Percentiles rank a stretch among this genome's conserved stretches.
phyloP scores from a whole-genome alignment of 148 eudicot genomes.

The Polygonum maritimum region DNA sequence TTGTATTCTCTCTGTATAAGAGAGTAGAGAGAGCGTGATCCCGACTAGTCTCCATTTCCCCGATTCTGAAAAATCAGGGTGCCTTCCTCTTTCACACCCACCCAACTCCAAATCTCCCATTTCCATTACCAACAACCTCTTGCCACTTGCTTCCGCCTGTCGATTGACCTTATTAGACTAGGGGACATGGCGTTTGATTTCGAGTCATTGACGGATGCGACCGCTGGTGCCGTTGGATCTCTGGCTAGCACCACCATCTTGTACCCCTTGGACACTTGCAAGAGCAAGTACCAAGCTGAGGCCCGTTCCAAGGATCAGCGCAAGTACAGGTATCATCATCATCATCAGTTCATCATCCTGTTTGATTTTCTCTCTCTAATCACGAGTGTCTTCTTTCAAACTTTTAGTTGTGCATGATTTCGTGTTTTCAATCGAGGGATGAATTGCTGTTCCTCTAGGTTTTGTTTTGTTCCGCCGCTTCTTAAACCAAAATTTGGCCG shows the following conservation, averaged over 20 bases:
- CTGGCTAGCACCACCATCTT: slow-evolving; percentile 75
- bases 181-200: slow-evolving; percentile 52
- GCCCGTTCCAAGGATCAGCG: slow-evolving; percentile 42
- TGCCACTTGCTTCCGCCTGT: no score
- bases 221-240: slow-evolving; percentile 87
- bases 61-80: not conserved
- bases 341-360: no score
- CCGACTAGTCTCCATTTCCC: not conserved
- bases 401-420: not conserved
- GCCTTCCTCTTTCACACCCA: not conserved
- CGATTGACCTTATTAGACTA: not conserved
- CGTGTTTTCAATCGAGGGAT: not conserved
- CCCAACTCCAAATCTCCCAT: not conserved
- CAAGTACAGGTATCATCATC: slow-evolving; percentile 51
- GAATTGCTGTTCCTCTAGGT: not conserved
- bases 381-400: not conserved
- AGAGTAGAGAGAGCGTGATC: slow-evolving; percentile 1
- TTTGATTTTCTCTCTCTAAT: not conserved
- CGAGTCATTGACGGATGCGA: slow-evolving; percentile 81
- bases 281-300: slow-evolving; percentile 90
- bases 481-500: not conserved
- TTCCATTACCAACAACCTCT: not conserved
- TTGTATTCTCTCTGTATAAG: no score
- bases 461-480: not conserved
- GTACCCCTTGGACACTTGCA: slow-evolving; percentile 91